Conservation (phyloP, 768 basidiomycete species). For the Boletus subparvulus region DNA sequence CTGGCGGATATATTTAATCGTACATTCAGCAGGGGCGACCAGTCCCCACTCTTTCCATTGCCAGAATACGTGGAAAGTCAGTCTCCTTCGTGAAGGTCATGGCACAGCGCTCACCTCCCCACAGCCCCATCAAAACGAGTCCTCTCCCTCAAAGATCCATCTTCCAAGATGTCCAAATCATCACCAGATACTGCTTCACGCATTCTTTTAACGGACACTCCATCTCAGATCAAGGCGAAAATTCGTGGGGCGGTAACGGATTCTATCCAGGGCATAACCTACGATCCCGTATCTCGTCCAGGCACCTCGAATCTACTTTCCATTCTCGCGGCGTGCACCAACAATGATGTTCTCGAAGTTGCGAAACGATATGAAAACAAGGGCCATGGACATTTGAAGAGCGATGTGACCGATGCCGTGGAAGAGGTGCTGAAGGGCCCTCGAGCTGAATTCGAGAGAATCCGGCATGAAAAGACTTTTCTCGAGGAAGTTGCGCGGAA, state of each 20-base stretch:
- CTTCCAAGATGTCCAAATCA: conserved; percentile 95
- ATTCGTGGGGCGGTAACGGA: conserved; percentile 85
- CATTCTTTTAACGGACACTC: conserved; percentile 80
- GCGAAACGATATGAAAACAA: conserved; percentile 49
- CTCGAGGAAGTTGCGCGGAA: conserved; percentile 58
- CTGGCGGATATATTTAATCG: conserved; percentile 83
- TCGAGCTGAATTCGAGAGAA: conserved; percentile 63
- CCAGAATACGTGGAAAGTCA: conserved; percentile 74
- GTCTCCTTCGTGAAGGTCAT: conserved; percentile 25
- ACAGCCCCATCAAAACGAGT: conserved; percentile 79
- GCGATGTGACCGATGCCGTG: conserved; percentile 70
- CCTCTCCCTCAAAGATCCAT: conserved; percentile 82
- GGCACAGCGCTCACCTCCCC: neutral
- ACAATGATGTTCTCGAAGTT: conserved; percentile 43
- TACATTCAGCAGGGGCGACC: conserved; percentile 46
- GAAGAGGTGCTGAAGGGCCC: conserved; percentile 65
- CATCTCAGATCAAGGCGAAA: conserved; percentile 61
- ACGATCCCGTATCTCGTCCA: conserved; percentile 76
- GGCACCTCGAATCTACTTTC: conserved; percentile 65
- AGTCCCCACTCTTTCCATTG: conserved; percentile 59
- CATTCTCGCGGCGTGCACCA: conserved; percentile 64
- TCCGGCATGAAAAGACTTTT: conserved; percentile 64
- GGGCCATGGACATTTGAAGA: conserved; percentile 70
- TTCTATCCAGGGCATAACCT: conserved; percentile 70
- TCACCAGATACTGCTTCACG: conserved; percentile 74